Base-by-base conservation (phyloP, 202 grass and related monocot species). In the Digitaria exilis region DNA sequence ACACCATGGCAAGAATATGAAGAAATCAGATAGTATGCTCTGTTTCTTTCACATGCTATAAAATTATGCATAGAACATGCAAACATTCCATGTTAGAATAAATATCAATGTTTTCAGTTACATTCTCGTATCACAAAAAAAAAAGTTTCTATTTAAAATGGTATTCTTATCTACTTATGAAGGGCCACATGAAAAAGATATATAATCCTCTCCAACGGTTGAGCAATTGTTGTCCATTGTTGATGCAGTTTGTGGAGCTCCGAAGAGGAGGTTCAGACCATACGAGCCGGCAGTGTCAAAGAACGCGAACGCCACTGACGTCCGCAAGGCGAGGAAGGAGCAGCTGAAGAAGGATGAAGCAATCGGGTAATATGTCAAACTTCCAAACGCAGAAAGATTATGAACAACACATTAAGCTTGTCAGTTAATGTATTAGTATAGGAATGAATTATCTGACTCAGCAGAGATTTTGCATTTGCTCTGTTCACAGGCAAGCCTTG, bases 201-300 rank as follows among this genome's bases (percentile, higher is more conserved):
- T 25, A 5, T 19, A n/a, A 28, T 24, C 4, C 3, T 78, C 17
- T 58, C 4, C 0, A 13, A 29, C 46, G 3, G 9, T 30, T 44
- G 7, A 51, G 31, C 4, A 13, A 69, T 45, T 32, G 1, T 18
- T 71, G 13, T 51, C 5, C 72, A 24, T 41, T 41, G n/a, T 0
- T 89, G 48, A 32, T 63, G 57, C 89, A 99, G 96, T 99, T 10
- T 99, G 93, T 80, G 93, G 93, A 75, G 93, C 91, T 64, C 96
- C 91, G 8, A 99, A 99, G 84, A 89, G 93, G 69, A 92, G 93
- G 78, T 99, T 99, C 81, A 92, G 45, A 86, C 0, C 87, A 0
- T 94, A 99, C 51, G 39, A 94, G 57, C 96, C 93, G 29, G 80
- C 84, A 45, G 91, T 94, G 43, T 25, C 75, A 29, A 99, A 92